Percentiles rank a stretch among this genome's conserved stretches.
Evolutionary conservation across 139 green algal species (phyloP).

Genomic region (Coelastrella sp.): DNA sequence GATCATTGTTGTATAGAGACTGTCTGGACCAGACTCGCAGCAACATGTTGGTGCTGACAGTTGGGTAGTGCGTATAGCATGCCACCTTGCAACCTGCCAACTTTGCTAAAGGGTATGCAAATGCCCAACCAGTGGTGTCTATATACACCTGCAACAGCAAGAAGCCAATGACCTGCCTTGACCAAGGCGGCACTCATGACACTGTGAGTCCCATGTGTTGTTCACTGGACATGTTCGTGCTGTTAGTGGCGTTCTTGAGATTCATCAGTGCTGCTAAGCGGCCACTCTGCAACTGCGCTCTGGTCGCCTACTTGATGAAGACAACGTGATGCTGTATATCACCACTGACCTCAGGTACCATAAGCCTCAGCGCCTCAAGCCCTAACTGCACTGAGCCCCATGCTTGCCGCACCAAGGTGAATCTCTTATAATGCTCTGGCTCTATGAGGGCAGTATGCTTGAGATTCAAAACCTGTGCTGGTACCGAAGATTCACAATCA

Average conservation of each 20-base stretch:
- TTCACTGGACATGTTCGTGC: not conserved
- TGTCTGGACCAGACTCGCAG: constrained; percentile 35
- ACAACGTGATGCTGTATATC: not conserved
- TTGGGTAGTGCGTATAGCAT: constrained; percentile 96
- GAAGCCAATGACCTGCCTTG: too few species aligned
- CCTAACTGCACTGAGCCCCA: constrained; percentile 77
- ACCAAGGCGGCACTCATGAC: too few species aligned
- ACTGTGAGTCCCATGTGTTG: too few species aligned
- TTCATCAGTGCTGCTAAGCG: too few species aligned
- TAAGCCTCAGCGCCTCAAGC: constrained; percentile 71
- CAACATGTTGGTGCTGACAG: constrained; percentile 94
- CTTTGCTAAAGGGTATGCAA: constrained; percentile 87
- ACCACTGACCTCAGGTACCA: constrained; percentile 75
- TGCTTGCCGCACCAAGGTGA: constrained; percentile 90
- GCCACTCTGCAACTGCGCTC: too few species aligned
- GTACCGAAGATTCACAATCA: too few species aligned
- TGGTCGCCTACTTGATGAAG: too few species aligned
- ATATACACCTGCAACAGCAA: constrained; percentile 78
- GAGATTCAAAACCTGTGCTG: constrained; percentile 85
- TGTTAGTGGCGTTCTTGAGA: too few species aligned
- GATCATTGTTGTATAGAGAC: constrained; percentile 84
- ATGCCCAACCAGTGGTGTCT: constrained; percentile 95
- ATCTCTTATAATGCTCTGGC: constrained; percentile 79
- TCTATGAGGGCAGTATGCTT: constrained; percentile 58
- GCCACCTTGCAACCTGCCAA: constrained; percentile 76